phyloP scores from a whole-genome alignment of 495 filamentous ascomycete species.

The Penicillium antarcticum region DNA sequence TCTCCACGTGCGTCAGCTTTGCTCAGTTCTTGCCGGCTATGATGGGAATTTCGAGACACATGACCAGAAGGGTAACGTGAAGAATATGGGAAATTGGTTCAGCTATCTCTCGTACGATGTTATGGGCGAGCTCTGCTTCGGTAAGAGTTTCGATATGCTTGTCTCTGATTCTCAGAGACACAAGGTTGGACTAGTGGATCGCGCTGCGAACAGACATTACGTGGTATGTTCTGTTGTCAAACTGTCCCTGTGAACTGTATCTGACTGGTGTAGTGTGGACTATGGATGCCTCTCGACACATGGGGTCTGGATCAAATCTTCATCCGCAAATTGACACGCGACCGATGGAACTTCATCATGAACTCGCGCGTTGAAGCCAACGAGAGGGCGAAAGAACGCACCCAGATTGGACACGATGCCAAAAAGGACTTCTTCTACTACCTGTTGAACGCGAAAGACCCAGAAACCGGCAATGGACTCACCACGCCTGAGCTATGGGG shows the following conservation, averaged over 20 bases:
- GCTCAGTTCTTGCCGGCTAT: slow-evolving; percentile 28
- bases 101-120: slow-evolving; percentile 53
- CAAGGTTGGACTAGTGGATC: slow-evolving; percentile 48
- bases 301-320: slow-evolving; percentile 57
- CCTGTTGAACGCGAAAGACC: slow-evolving; percentile 55
- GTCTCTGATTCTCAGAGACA: slow-evolving; percentile 37
- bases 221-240: slow-evolving; percentile 37
- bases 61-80: slow-evolving; percentile 24
- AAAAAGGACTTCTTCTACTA: slow-evolving; percentile 65
- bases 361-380: slow-evolving; percentile 56
- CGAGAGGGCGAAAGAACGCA: slow-evolving; percentile 49
- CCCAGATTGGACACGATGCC: slow-evolving; percentile 47
- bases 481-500: slow-evolving; percentile 65
- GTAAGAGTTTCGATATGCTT: slow-evolving; percentile 57
- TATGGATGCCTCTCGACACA: slow-evolving; percentile 53
- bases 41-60: slow-evolving; percentile 6
- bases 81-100: slow-evolving; percentile 51
- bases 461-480: slow-evolving; percentile 61
- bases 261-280: slow-evolving; percentile 45
- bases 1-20: slow-evolving; percentile 46
- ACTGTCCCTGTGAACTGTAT: not conserved
- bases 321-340: slow-evolving; percentile 53
- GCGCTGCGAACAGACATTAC: slow-evolving; percentile 51
- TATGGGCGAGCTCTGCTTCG: slow-evolving; percentile 52
- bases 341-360: slow-evolving; percentile 60